Conservation (phyloP, 352 stramenopile genomes). For the Phytopythium delawarense region DNA sequence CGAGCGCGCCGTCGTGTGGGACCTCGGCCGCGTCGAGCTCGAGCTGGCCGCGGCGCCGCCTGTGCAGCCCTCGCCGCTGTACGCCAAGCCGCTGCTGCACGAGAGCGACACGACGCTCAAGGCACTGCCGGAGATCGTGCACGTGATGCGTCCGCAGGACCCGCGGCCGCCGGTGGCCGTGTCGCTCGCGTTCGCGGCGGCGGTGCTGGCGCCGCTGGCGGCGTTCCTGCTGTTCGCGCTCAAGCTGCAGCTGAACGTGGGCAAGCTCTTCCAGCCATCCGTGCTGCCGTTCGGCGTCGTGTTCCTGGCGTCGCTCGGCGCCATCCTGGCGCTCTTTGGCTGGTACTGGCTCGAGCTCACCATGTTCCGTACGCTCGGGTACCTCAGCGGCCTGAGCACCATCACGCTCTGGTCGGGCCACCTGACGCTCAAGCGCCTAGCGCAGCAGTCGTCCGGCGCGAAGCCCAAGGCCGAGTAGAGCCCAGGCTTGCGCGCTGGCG, state of each 20-base stretch:
- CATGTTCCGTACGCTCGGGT: constrained; percentile 82
- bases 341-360: constrained; percentile 88
- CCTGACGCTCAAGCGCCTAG: constrained; percentile 74
- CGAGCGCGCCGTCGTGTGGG: constrained; percentile 67
- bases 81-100: constrained; percentile 81
- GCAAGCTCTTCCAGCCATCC: constrained; percentile 61
- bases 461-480: constrained; percentile 64
- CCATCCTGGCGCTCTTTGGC: constrained; percentile 76
- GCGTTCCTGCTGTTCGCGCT: constrained; percentile 66
- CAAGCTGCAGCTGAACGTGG: constrained; percentile 53
- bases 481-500: neutral
- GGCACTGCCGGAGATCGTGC: constrained; percentile 82
- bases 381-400: constrained; percentile 56
- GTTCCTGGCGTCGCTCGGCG: constrained; percentile 70
- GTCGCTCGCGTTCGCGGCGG: constrained; percentile 64
- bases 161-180: constrained; percentile 54
- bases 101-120: constrained; percentile 86
- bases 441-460: constrained; percentile 27
- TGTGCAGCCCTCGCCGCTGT: constrained; percentile 67
- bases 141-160: constrained; percentile 83
- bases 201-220: constrained; percentile 51
- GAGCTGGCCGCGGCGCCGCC: constrained; percentile 58
- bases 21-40: constrained; percentile 67
- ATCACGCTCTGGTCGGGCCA: constrained; percentile 65
- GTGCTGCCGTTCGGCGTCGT: constrained; percentile 64